phyloP scores from a whole-genome alignment of 306 rosid genomes.

The Crataegus laevigata region DNA sequence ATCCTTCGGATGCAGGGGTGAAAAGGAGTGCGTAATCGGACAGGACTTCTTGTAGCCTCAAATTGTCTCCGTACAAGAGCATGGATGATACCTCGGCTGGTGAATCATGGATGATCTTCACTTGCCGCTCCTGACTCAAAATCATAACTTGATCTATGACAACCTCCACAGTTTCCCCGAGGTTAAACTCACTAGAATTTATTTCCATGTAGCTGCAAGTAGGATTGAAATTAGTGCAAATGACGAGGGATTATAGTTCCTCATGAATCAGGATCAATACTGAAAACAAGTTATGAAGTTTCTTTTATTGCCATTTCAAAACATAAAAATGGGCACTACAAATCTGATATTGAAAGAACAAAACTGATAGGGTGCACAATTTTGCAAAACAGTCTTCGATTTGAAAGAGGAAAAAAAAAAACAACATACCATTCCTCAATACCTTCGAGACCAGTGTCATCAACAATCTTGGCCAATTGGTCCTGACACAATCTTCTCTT shows the following conservation, averaged over 20 bases:
- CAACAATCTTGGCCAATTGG: constrained; percentile 26
- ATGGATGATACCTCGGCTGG: constrained; percentile 27
- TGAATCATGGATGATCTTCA: constrained; percentile 25
- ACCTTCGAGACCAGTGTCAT: constrained; percentile 33
- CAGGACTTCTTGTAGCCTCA: constrained; percentile 36
- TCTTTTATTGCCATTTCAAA: neutral
- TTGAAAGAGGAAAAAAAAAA: neutral
- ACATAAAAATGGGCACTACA: neutral
- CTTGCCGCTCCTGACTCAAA: constrained; percentile 29
- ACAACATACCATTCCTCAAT: constrained; percentile 32
- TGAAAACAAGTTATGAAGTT: neutral
- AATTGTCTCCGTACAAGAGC: constrained; percentile 35
- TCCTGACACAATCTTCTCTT: constrained; percentile 30
- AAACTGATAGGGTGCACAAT: neutral
- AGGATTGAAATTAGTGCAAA: too few species aligned
- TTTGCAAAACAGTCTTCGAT: neutral
- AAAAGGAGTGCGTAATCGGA: constrained; percentile 26
- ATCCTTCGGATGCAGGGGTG: constrained; percentile 24
- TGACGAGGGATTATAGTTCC: too few species aligned
- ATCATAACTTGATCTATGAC: constrained; percentile 25
- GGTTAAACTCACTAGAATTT: constrained; percentile 27
- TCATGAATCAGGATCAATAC: neutral
- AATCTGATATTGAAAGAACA: neutral
- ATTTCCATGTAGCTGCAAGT: constrained; percentile 30
- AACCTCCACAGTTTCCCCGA: constrained; percentile 31